A percentile compares a stretch with the other conserved stretches of the same genome.
phyloP scores from a whole-genome alignment of 106 monocot species.

The Apostasia ramifera region DNA sequence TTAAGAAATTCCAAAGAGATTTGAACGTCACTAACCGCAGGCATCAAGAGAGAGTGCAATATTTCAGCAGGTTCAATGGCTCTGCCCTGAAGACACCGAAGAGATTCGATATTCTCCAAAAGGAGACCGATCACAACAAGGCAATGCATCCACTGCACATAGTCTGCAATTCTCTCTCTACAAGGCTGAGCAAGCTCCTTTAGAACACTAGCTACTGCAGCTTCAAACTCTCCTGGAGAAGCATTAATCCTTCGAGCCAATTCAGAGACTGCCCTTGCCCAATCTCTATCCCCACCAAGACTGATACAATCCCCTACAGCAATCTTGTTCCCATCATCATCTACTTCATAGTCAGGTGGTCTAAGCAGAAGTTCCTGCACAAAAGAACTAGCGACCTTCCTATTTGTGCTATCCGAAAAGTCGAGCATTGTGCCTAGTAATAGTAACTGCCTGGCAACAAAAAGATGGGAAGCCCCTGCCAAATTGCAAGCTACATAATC shows the following conservation, averaged over 20 bases:
- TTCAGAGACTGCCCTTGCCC: slow-evolving; percentile 65
- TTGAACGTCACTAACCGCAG: slow-evolving; percentile 47
- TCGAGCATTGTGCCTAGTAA: slow-evolving; percentile 83
- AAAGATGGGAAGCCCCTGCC: slow-evolving; percentile 77
- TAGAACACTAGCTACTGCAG: slow-evolving; percentile 32
- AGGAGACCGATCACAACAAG: slow-evolving; percentile 67
- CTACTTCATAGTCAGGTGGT: slow-evolving; percentile 59
- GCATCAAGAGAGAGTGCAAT: slow-evolving; percentile 79
- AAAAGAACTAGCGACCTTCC: slow-evolving; percentile 68
- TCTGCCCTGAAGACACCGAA: slow-evolving; percentile 43
- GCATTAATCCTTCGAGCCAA: slow-evolving; percentile 83
- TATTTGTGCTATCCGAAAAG: slow-evolving; percentile 77
- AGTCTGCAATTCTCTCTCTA: slow-evolving; percentile 80
- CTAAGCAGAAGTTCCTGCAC: slow-evolving; percentile 59
- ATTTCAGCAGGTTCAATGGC: slow-evolving; percentile 61
- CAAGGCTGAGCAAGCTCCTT: slow-evolving; percentile 73
- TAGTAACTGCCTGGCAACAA: slow-evolving; percentile 73
- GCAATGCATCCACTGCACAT: slow-evolving; percentile 91
- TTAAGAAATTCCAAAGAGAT: no score
- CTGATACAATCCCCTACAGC: slow-evolving; percentile 77
- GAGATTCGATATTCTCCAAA: slow-evolving; percentile 56
- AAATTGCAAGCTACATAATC: slow-evolving; percentile 12
- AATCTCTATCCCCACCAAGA: slow-evolving; percentile 76
- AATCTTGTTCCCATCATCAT: slow-evolving; percentile 57
- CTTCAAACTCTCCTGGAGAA: slow-evolving; percentile 84